Conservation (phyloP, 2,329 filamentous ascomycete genomes). For the Pseudopyrenochaeta lycopersici region DNA sequence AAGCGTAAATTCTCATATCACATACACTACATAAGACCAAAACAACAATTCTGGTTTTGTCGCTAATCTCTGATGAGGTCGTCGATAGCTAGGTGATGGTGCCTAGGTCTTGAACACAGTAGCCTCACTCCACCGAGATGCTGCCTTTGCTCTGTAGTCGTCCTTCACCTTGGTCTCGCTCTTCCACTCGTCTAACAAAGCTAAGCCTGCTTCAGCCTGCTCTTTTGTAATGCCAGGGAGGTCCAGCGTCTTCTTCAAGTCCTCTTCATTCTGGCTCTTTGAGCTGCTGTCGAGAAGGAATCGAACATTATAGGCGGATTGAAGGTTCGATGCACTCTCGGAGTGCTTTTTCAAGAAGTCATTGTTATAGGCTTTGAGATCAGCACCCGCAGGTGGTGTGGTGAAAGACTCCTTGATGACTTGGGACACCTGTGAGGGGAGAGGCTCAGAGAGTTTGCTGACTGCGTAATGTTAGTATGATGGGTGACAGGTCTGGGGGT, state of each 20-base stretch:
- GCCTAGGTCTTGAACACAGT: conserved; percentile 41
- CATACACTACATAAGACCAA: background rate
- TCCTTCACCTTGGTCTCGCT: conserved; percentile 59
- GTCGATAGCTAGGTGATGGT: background rate
- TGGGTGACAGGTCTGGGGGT: conserved; percentile 49
- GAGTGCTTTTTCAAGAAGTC: conserved; percentile 71
- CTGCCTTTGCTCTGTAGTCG: conserved; percentile 56
- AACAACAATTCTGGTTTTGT: background rate
- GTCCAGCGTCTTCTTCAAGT: conserved; percentile 68
- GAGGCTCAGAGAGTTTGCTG: conserved; percentile 53
- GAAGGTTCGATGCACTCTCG: conserved; percentile 68
- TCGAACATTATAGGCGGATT: conserved; percentile 69
- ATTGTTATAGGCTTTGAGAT: conserved; percentile 72
- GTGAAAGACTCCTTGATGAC: conserved; percentile 75
- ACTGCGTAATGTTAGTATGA: conserved; percentile 29
- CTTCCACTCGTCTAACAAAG: conserved; percentile 61
- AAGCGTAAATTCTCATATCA: background rate
- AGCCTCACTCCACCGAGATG: conserved; percentile 51
- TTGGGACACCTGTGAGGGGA: conserved; percentile 73
- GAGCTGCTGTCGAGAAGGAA: conserved; percentile 67
- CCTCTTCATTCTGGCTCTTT: conserved; percentile 66
- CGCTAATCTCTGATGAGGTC: background rate
- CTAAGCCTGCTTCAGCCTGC: conserved; percentile 65
- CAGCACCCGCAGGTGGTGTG: conserved; percentile 63
- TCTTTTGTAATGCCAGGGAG: conserved; percentile 61